phyloP scores from a whole-genome alignment of 768 basidiomycete species.

The Serendipita sp. region DNA sequence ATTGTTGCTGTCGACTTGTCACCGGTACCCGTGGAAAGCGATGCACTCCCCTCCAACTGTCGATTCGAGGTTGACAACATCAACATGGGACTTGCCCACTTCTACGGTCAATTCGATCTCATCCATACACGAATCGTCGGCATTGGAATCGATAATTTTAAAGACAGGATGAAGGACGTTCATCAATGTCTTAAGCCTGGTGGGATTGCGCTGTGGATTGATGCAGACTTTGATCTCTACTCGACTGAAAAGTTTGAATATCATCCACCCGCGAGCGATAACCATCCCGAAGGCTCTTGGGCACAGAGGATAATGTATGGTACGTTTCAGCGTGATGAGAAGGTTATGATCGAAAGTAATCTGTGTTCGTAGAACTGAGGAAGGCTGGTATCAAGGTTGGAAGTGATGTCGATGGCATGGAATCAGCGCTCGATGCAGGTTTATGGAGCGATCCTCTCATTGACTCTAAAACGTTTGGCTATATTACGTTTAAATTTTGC shows the following conservation, averaged over 20 bases:
- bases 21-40: constrained; percentile 20
- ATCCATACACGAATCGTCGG: constrained; percentile 42
- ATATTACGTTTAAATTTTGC: background rate
- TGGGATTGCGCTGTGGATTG: constrained; percentile 6
- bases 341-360: too few relatives aligned
- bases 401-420: background rate
- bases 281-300: background rate
- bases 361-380: background rate
- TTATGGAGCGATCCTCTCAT: background rate
- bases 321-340: too few relatives aligned
- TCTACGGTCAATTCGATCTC: constrained; percentile 41
- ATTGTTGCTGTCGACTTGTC: constrained; percentile 67
- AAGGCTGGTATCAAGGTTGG: background rate
- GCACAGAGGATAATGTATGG: too few relatives aligned
- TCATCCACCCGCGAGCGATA: background rate
- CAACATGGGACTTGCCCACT: constrained; percentile 24
- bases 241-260: background rate
- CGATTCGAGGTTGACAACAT: constrained; percentile 63
- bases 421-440: background rate
- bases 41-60: background rate
- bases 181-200: constrained; percentile 6
- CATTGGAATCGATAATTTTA: background rate
- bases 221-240: constrained; percentile 6
- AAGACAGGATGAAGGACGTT: background rate
- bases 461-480: background rate